Base-by-base conservation (phyloP, 2,329 filamentous ascomycete species). In the Microdochium bolleyi region DNA sequence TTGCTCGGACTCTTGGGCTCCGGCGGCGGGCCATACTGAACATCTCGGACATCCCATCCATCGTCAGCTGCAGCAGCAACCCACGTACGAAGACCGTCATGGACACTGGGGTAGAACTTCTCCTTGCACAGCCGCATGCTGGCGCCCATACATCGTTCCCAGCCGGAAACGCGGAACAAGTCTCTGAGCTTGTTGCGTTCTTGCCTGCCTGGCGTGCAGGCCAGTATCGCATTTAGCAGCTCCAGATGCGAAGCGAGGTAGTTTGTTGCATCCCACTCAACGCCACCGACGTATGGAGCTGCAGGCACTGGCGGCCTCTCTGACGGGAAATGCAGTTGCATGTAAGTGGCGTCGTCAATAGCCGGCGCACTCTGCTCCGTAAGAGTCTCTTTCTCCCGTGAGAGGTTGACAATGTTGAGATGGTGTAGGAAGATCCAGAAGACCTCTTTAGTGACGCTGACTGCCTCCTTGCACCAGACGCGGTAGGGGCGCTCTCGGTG, bases 371-470 rank as follows among this genome's bases (percentile, higher is more conserved):
- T 63, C 53, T 68, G 71, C 24, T 61, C 63, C 48, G 62, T 55
- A 11, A 61, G 52, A 19, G 52, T 51, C 57, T 52, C 64, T 50
- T 63, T 62, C 48, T 75, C 73, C 32, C 71, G 63, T 1, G 85
- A 81, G 32, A 88, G 69, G 22, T 89, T 79, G 37, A 97, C 80
- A 48, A 96, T 85, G 62, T 97, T 97, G 54, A 95, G 77, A 60
- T 95, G 88, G 70, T 97, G 92, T 52, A 97, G 78, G 73, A 97
- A 99, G 66, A 97, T 97, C 92, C 92, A 99, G 67, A 99, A 99
- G 25, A 97, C 92, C 68, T 99, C 92, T 69, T 96, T 96, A 44
- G 92, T 96, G 49, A 97, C 92, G 61, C 88, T 92, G 55, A 86
- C 85, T 19, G 92, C 84, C 70, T 99, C 94, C 68, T 92, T 94